Percentiles rank a stretch among this genome's conserved stretches.
These are phyloP conservation scores for Saccharum officinarum DNA, from an alignment of 176 grass and related monocot species.

Conservation along the genomic window DNA sequence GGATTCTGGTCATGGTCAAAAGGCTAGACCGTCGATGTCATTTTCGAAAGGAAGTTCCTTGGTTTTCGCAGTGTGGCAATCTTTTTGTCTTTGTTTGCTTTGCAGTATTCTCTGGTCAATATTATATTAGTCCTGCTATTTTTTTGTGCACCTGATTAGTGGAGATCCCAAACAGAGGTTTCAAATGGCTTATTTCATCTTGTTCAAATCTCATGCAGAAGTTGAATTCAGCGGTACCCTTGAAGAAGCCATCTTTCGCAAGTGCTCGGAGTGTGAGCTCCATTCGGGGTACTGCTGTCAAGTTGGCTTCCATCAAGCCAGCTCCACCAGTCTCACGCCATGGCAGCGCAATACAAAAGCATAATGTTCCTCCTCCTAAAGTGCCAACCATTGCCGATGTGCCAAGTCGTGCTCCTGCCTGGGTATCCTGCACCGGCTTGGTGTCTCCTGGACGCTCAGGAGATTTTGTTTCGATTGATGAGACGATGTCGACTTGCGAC, in stretches of 20 bases:
- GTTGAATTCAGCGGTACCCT: slow-evolving; percentile 36
- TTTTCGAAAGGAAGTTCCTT: slow-evolving; percentile 35
- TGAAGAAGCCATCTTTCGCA: slow-evolving; percentile 50
- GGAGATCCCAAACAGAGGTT: background rate
- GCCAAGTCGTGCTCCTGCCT: slow-evolving; percentile 18
- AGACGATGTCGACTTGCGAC: slow-evolving; percentile 88
- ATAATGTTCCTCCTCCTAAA: slow-evolving; percentile 28
- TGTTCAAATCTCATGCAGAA: slow-evolving; percentile 41
- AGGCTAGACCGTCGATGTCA: background rate
- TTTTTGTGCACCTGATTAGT: background rate
- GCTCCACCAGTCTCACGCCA: slow-evolving; percentile 20
- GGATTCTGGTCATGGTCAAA: slow-evolving; percentile 13
- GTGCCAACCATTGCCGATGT: background rate
- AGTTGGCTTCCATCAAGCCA: slow-evolving; percentile 43
- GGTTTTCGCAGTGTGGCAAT: background rate
- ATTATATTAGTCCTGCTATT: background rate
- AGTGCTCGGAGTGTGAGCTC: slow-evolving; percentile 28
- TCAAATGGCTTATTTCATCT: slow-evolving; percentile 2
- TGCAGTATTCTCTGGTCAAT: slow-evolving; percentile 32
- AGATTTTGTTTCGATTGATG: slow-evolving; percentile 65
- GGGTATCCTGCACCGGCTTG: slow-evolving; percentile 50
- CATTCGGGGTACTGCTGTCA: slow-evolving; percentile 13
- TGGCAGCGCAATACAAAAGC: slow-evolving; percentile 7
- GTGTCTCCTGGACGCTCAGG: slow-evolving; percentile 58
- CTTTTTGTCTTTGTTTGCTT: slow-evolving; percentile 28